Evolutionary conservation across 139 green algal genomes (phyloP), one percentile per base, ranked within the genome.

Genomic region (Volvox africanus): DNA sequence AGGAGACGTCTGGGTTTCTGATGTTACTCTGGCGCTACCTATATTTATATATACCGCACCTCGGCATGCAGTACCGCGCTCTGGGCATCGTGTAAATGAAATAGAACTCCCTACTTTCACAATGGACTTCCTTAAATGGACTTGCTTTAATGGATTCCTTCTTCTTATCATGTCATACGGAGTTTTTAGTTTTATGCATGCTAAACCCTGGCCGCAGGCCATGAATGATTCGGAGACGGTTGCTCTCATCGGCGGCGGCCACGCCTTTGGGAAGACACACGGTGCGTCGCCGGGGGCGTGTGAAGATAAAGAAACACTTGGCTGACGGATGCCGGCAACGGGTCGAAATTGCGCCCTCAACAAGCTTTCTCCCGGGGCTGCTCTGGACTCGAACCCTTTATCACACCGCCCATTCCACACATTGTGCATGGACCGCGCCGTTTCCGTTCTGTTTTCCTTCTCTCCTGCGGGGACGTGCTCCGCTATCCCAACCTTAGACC

Each of bases 181-280:
- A 32, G 26, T 30, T 1, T 30, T n/a, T 30, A 18, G 9, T 32
- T 2, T 20, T 21, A 30, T 33, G 20, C 26, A 18, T 35, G 17
- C 71, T 18, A 37, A 35, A 20, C 32, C 32, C 78, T 32, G 37
- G 5, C 55, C 36, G 11, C 90, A 93, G 91, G 89, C 78, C 65
- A 94, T 95, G 88, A 93, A 94, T 50, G 91, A 94, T 82, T 61
- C 65, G 0, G 93, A 95, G 82, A 94, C 93, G 1, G 93, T 95
- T 0, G 92, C 93, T 2, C 87, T 95, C 21, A 92, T 95, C n/a
- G 93, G 91, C 33, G 93, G 93, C 3, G 93, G 93, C 33, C 93
- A 95, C 55, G 92, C 91, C 5, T 94, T 94, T 61, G 93, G 93
- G 86, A 95, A 95, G 86, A 44, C 65, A 2, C 92, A 93, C 76